Conservation (phyloP, 306 rosid species). For the Astragalus membranaceus region DNA sequence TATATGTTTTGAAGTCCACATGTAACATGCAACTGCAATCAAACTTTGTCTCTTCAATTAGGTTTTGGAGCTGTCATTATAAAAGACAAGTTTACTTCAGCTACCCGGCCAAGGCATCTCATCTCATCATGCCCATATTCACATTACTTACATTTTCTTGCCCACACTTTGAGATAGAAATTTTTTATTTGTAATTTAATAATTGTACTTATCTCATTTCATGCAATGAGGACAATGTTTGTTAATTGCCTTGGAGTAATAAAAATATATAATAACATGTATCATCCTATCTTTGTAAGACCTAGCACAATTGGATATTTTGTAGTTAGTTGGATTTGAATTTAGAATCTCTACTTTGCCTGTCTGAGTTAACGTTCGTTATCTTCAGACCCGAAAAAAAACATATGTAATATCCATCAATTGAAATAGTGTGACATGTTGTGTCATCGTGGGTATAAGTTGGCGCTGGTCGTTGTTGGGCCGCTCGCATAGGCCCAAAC, state of each 20-base stretch:
- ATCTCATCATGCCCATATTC: background rate
- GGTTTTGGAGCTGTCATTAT: slow-evolving; percentile 32
- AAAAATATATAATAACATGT: slow-evolving; percentile 1
- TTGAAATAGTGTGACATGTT: no score
- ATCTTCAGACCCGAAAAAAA: no score
- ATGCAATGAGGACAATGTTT: slow-evolving; percentile 9
- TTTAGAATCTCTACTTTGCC: no score
- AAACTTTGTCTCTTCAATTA: slow-evolving; percentile 32
- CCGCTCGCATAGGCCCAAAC: no score
- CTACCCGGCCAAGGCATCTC: slow-evolving; percentile 20
- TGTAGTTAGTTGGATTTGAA: no score
- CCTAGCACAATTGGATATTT: no score
- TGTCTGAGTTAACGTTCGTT: no score
- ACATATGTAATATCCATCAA: no score
- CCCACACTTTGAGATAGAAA: slow-evolving; percentile 12
- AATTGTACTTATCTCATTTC: slow-evolving; percentile 29
- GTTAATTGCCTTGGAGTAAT: slow-evolving; percentile 17
- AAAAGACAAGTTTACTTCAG: slow-evolving; percentile 24
- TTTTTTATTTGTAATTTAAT: slow-evolving; percentile 16
- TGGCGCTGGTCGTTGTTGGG: no score
- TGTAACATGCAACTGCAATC: slow-evolving; percentile 36
- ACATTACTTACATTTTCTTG: slow-evolving; percentile 12
- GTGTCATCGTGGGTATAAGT: no score
- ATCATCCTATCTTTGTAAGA: background rate
- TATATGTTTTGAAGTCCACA: slow-evolving; percentile 29